These are phyloP conservation scores for Logfia minima DNA, from an alignment of 129 eudicot genomes.

Conservation along the genomic window DNA sequence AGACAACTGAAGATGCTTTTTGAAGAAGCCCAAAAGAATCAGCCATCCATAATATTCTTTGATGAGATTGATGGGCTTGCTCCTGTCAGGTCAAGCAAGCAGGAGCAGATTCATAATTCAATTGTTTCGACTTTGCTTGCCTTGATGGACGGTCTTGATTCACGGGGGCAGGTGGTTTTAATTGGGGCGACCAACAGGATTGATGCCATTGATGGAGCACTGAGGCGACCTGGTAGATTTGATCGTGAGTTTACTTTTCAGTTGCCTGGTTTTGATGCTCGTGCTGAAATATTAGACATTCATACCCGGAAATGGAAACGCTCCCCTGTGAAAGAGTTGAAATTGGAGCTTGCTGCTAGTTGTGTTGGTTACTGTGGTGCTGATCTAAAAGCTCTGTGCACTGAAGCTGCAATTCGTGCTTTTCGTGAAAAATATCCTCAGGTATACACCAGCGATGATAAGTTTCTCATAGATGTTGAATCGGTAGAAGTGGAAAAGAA, in stretches of 20 bases:
- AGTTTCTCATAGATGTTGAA: constrained; percentile 90
- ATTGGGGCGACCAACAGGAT: constrained; percentile 97
- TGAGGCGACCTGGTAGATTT: constrained; percentile 95
- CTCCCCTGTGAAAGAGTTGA: constrained; percentile 75
- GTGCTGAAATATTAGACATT: constrained; percentile 87
- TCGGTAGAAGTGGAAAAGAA: constrained; percentile 81
- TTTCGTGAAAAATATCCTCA: constrained; percentile 98
- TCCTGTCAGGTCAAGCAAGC: constrained; percentile 98
- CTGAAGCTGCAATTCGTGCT: constrained; percentile 99
- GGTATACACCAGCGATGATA: constrained; percentile 98
- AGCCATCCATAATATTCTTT: constrained; percentile 94
- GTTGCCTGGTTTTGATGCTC: constrained; percentile 97
- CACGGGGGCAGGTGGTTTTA: constrained; percentile 96
- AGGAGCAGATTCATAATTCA: constrained; percentile 97
- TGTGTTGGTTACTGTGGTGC: constrained; percentile 99
- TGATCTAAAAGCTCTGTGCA: constrained; percentile 91
- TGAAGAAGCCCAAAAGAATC: constrained; percentile 98
- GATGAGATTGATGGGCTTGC: constrained; percentile 99
- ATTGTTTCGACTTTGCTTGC: constrained; percentile 98
- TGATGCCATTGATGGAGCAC: constrained; percentile 98
- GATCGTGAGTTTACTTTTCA: constrained; percentile 96
- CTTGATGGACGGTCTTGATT: constrained; percentile 98
- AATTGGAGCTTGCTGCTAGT: constrained; percentile 93
- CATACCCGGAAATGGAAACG: constrained; percentile 98
- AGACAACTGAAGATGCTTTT: constrained; percentile 84